Conservation (phyloP, 331 rosid genomes). For the Quercus lobata region DNA sequence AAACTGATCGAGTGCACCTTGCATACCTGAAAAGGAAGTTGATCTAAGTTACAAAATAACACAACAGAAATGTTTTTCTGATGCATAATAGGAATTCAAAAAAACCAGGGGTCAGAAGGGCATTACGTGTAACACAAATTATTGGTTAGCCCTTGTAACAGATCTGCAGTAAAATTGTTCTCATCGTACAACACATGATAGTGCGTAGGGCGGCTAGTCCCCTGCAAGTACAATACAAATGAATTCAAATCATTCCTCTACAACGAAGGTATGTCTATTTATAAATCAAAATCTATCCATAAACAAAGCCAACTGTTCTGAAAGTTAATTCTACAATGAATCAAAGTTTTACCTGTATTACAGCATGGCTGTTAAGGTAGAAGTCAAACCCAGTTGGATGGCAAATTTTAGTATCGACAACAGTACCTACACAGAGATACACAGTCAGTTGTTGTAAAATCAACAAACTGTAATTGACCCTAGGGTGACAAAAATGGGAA, state of each 20-base stretch:
- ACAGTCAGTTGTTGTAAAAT: not conserved
- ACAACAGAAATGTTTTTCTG: not conserved
- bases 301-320: not conserved
- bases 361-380: conserved; percentile 88
- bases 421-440: conserved; percentile 48
- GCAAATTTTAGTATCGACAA: conserved; percentile 59
- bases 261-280: not conserved
- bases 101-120: not conserved
- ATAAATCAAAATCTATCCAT: not conserved
- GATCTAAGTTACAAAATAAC: not conserved
- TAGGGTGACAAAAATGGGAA: conserved; percentile 1
- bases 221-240: conserved; percentile 32
- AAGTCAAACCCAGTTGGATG: conserved; percentile 82
- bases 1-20: conserved; percentile 79
- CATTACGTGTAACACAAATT: conserved; percentile 75
- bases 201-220: conserved; percentile 81
- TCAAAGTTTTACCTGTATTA: conserved; percentile 47
- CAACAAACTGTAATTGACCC: not conserved
- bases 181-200: conserved; percentile 78
- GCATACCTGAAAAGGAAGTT: conserved; percentile 48
- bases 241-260: not conserved
- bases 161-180: conserved; percentile 47
- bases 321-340: not conserved
- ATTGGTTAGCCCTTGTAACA: conserved; percentile 54
- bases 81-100: too few species aligned